Percentiles rank a stretch among this genome's conserved stretches.
Evolutionary conservation across 805 yeast species (phyloP).

Genomic region (Candida ovalis): DNA sequence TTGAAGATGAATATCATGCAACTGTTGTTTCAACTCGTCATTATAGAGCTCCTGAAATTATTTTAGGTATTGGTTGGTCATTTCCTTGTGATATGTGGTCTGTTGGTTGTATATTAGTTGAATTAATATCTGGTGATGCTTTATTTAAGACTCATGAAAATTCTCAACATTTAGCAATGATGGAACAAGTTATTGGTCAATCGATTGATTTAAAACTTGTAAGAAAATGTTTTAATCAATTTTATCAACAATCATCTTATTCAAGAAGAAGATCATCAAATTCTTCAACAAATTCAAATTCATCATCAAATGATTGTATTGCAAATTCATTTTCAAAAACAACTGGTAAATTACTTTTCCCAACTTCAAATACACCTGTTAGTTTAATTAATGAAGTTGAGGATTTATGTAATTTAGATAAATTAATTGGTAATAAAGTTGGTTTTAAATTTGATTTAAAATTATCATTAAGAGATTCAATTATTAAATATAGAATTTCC

Average conservation of each 20-base stretch:
- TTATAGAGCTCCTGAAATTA: slow-evolving; percentile 95
- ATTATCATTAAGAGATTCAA: slow-evolving; percentile 23
- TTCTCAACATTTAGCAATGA: slow-evolving; percentile 90
- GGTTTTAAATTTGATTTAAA: slow-evolving; percentile 27
- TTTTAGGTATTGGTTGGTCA: slow-evolving; percentile 94
- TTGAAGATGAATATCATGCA: slow-evolving; percentile 90
- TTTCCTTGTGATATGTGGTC: slow-evolving; percentile 98
- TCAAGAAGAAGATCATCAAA: slow-evolving; percentile 15
- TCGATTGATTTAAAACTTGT: slow-evolving; percentile 41
- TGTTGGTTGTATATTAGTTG: slow-evolving; percentile 88
- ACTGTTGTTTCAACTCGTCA: slow-evolving; percentile 92
- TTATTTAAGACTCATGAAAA: slow-evolving; percentile 93
- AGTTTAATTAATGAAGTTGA: slow-evolving; percentile 36
- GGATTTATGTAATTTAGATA: slow-evolving; percentile 24
- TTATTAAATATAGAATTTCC: slow-evolving; percentile 19
- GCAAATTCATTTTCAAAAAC: slow-evolving; percentile 29
- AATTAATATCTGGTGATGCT: slow-evolving; percentile 90
- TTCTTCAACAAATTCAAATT: background rate
- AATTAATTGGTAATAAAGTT: slow-evolving; percentile 27
- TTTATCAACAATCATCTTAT: slow-evolving; percentile 7
- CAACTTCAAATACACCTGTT: slow-evolving; percentile 33
- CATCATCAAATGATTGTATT: slow-evolving; percentile 16
- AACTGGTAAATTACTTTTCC: slow-evolving; percentile 32
- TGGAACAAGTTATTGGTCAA: slow-evolving; percentile 71
- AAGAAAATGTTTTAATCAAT: slow-evolving; percentile 27